Conservation (phyloP, 805 yeast species). For the Candida oleophila region DNA sequence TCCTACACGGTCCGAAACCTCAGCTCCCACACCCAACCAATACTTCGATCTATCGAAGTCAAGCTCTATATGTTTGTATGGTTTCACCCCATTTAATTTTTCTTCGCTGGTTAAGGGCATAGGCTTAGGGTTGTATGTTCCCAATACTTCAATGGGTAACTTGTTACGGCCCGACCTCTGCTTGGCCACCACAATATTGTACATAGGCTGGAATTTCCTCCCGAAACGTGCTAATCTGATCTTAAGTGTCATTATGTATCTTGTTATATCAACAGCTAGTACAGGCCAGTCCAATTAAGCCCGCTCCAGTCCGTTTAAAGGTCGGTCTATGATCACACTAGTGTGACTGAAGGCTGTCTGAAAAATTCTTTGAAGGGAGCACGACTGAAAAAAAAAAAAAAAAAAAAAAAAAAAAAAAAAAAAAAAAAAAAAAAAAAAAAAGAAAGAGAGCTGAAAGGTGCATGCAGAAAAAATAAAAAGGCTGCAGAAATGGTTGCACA, state of each 20-base stretch:
- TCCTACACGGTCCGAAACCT: slow-evolving; percentile 80
- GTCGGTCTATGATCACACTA: background rate
- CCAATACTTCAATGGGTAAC: slow-evolving; percentile 91
- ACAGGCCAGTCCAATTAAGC: too few species aligned
- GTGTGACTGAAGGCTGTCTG: background rate
- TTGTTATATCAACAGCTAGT: background rate
- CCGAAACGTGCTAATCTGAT: slow-evolving; percentile 94
- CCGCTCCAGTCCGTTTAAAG: background rate
- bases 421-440: too few species aligned
- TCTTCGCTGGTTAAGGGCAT: slow-evolving; percentile 65
- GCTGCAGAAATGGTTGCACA: too few species aligned
- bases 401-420: too few species aligned
- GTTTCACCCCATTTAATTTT: slow-evolving; percentile 52
- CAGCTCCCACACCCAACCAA: slow-evolving; percentile 98
- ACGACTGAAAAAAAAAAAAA: background rate
- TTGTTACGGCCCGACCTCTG: slow-evolving; percentile 76
- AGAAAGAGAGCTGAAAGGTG: too few species aligned
- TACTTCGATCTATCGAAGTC: slow-evolving; percentile 90
- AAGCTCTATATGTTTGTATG: slow-evolving; percentile 74
- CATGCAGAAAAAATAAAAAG: too few species aligned
- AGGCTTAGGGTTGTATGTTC: slow-evolving; percentile 87
- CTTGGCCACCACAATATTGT: slow-evolving; percentile 88
- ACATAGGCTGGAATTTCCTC: slow-evolving; percentile 79
- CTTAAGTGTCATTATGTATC: slow-evolving; percentile 51
- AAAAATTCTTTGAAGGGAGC: background rate